Percentiles rank a stretch among this genome's conserved stretches.
Conservation (phyloP, 306 rosid species). For the Quercus suber region DNA sequence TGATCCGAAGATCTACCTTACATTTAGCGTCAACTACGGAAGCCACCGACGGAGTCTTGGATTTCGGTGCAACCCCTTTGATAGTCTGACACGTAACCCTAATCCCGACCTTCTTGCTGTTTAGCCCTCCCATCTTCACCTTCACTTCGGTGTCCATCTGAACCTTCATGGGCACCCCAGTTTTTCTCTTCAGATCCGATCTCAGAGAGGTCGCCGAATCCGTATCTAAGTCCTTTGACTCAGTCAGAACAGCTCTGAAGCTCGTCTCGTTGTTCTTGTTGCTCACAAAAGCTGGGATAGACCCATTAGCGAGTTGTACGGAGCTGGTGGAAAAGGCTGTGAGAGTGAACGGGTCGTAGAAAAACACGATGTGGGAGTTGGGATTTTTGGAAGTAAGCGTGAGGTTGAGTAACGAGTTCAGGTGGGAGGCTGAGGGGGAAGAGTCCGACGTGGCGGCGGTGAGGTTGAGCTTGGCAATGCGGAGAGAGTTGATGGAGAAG, state of each 20-base stretch:
- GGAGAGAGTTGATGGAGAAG: constrained; percentile 80
- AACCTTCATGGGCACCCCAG: constrained; percentile 59
- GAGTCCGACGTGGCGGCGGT: constrained; percentile 53
- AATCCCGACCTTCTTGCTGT: constrained; percentile 73
- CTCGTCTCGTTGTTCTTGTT: constrained; percentile 67
- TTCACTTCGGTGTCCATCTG: constrained; percentile 83
- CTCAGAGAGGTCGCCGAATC: constrained; percentile 59
- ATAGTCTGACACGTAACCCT: constrained; percentile 74
- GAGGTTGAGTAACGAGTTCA: constrained; percentile 65
- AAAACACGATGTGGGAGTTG: constrained; percentile 72
- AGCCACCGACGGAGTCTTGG: constrained; percentile 81
- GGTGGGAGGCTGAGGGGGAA: constrained; percentile 66
- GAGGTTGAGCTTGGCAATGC: constrained; percentile 75
- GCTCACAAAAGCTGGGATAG: constrained; percentile 58
- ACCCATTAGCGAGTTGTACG: constrained; percentile 66
- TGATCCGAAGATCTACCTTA: constrained; percentile 93
- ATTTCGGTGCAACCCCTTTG: constrained; percentile 57
- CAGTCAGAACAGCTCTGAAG: constrained; percentile 45
- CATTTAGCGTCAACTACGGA: constrained; percentile 66
- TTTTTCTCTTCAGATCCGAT: constrained; percentile 73
- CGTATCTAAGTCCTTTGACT: constrained; percentile 60
- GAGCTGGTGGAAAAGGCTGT: constrained; percentile 29
- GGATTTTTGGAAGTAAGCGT: constrained; percentile 75
- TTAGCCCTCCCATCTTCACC: constrained; percentile 69
- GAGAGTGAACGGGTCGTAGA: constrained; percentile 59